A percentile compares a stretch with the other conserved stretches of the same genome.
phyloP scores from a whole-genome alignment of 1,139 yeast genomes.

The Suhomyces yuchorum region DNA sequence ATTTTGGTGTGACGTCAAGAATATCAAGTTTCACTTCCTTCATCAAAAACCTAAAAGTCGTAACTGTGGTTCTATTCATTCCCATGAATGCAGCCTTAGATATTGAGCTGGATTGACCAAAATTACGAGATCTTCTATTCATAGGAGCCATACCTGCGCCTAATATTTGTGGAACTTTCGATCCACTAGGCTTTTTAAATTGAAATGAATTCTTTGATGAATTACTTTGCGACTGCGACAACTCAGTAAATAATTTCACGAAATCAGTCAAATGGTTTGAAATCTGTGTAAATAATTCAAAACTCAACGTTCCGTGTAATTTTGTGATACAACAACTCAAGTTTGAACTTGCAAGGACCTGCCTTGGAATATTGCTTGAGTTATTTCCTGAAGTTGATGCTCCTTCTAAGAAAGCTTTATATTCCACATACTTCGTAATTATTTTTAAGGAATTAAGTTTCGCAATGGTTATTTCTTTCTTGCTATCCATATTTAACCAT shows the following conservation, averaged over 20 bases:
- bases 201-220: constrained; percentile 20
- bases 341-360: constrained; percentile 23
- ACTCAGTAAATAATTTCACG: constrained; percentile 2
- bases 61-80: constrained; percentile 14
- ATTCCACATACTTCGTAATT: constrained; percentile 25
- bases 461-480: constrained; percentile 12
- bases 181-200: neutral
- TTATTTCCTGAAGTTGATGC: constrained; percentile 18
- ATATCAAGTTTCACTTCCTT: constrained; percentile 30
- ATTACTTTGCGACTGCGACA: constrained; percentile 16
- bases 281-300: constrained; percentile 18
- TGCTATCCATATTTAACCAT: neutral
- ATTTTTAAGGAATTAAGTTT: constrained; percentile 23
- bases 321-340: constrained; percentile 23
- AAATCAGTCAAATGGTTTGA: constrained; percentile 18
- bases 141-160: constrained; percentile 11
- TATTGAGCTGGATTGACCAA: constrained; percentile 12
- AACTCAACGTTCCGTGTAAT: constrained; percentile 19
- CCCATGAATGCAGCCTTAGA: constrained; percentile 11
- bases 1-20: constrained; percentile 31
- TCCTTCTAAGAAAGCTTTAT: constrained; percentile 28
- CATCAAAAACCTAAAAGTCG: constrained; percentile 27
- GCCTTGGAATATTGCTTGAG: constrained; percentile 28
- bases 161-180: neutral
- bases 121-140: constrained; percentile 20